Evolutionary conservation across 371 early-diverging fungal genomes (phyloP), one percentile per base, ranked within the genome.

Genomic region (Rhizomucor miehei): DNA sequence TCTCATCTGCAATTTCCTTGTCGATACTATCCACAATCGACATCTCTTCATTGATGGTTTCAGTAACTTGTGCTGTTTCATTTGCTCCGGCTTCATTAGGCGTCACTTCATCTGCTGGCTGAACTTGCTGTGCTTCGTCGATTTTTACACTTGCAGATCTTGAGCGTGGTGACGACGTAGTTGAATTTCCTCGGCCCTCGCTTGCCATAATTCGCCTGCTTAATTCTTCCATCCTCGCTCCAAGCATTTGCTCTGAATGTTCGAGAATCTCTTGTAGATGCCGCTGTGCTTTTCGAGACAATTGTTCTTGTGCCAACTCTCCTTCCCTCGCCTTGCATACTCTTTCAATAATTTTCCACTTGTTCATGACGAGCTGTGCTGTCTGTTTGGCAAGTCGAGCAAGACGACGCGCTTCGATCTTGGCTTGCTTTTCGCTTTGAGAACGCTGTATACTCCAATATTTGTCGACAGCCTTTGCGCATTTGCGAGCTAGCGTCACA

Each of bases 171-270:
- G 29, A 29, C 5, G 29, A 8, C 8, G 29, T 29, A 29, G 29
- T 8, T 29, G 29, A 29, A 29, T 3, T 29, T 8, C 8, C 29
- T 29, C 29, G 29, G 8, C 36, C 51, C 36, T 50, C 51, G 20
- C 38, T 47, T 8, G 24, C 48, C 3, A 21, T 21, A 6, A 19
- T 37, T 14, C 56, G 52, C 39, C 35, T 43, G 10, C 55, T 36
- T 3, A 82, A 52, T 36, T 80, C 77, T 36, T 67, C 77, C 59
- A 80, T 85, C 59, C 87, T 80, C n/a, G 77, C 87, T n/a, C 76
- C 86, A 12, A 90, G 52, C 64, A 88, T 77, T 44, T 84, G 84
- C 10, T 88, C 82, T 0, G 89, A 87, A 49, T 86, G 87, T 50
- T 89, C 85, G 40, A 90, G 60, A 56, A 90, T 88, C 50, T 72